These are phyloP conservation scores for Parastagonospora avenae DNA, from an alignment of 2,329 filamentous ascomycete genomes.

Conservation along the genomic window DNA sequence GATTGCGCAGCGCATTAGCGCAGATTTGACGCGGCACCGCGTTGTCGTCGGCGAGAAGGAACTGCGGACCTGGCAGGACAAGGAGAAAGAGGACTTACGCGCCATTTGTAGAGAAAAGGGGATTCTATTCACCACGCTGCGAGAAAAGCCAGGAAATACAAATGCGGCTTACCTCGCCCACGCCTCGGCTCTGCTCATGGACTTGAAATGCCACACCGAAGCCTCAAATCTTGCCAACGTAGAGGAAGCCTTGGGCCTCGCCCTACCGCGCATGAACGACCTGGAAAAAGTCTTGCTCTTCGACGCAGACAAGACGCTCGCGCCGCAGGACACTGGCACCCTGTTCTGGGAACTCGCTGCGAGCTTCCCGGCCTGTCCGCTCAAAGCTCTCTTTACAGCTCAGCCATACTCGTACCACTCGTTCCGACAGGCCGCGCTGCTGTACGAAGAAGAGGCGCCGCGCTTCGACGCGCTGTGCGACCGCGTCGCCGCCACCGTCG, in stretches of 20 bases:
- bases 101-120: background rate
- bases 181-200: conserved; percentile 6
- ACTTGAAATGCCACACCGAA: conserved; percentile 50
- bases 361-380: conserved; percentile 9
- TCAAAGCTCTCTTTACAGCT: conserved; percentile 56
- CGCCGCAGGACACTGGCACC: conserved; percentile 55
- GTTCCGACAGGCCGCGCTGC: conserved; percentile 60
- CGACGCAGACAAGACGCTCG: conserved; percentile 64
- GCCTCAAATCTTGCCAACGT: background rate
- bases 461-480: conserved; percentile 55
- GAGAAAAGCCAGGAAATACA: background rate
- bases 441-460: conserved; percentile 56
- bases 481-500: conserved; percentile 49
- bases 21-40: conserved; percentile 45
- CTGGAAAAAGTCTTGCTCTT: conserved; percentile 56
- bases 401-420: conserved; percentile 58
- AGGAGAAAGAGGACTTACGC: background rate
- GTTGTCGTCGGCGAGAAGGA: background rate
- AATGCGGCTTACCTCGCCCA: conserved; percentile 34
- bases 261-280: background rate
- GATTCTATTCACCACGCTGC: background rate
- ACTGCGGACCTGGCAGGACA: conserved; percentile 3
- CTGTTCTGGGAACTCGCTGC: conserved; percentile 55
- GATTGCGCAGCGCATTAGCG: conserved; percentile 44
- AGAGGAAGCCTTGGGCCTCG: no score